phyloP scores from a whole-genome alignment of 192 early-diverging fungal species.

The Thoreauomyces humboldtii region DNA sequence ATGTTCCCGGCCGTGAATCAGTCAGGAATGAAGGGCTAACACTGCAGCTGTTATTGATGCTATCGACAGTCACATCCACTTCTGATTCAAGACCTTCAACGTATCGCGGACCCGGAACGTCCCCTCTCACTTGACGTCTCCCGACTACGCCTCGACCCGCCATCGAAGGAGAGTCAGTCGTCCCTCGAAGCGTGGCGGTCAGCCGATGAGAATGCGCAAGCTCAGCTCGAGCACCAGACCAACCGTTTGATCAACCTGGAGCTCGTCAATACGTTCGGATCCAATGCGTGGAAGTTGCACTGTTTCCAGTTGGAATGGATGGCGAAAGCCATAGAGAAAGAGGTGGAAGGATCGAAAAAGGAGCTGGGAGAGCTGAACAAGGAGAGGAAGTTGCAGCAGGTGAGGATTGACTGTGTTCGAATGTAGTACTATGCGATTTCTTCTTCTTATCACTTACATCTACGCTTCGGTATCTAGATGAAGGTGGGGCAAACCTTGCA shows the following conservation, averaged over 20 bases:
- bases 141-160: conserved; percentile 8
- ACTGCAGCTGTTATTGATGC: too few relatives aligned
- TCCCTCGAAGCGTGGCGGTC: conserved; percentile 23
- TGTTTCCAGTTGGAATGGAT: conserved; percentile 40
- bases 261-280: conserved; percentile 44
- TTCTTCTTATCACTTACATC: background rate
- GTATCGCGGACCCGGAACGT: background rate
- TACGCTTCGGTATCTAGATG: conserved; percentile 8
- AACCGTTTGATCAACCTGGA: conserved; percentile 48
- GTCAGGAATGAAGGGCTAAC: too few relatives aligned
- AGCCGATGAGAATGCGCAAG: conserved; percentile 45
- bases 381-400: conserved; percentile 47
- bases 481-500: conserved; percentile 26
- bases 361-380: conserved; percentile 43
- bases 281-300: conserved; percentile 45
- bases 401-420: conserved; percentile 4
- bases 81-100: background rate
- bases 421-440: background rate
- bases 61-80: background rate
- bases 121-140: background rate
- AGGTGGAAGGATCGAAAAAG: conserved; percentile 24
- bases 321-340: conserved; percentile 15
- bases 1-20: too few relatives aligned
- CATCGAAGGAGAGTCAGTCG: background rate
- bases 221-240: conserved; percentile 48